Percentiles rank a stretch among this genome's conserved stretches.
Conservation (phyloP, 257 asterid species). For the Solanum arcanum region DNA sequence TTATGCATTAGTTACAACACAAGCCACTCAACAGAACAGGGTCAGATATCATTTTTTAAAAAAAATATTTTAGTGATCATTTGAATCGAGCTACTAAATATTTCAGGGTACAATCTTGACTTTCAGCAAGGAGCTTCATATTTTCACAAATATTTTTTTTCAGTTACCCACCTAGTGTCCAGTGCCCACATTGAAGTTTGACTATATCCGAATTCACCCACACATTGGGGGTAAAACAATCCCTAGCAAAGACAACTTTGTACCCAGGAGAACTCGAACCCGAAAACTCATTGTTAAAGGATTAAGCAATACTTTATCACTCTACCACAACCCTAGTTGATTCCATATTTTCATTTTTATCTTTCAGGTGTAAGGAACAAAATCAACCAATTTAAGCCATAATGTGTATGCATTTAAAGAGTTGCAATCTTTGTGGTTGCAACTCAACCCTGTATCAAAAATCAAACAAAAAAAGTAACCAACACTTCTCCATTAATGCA, state of each 20-base stretch:
- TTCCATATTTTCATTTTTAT: not conserved
- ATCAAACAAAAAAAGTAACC: not conserved
- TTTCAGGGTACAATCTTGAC: not conserved
- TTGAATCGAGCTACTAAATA: not conserved
- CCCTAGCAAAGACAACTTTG: not conserved
- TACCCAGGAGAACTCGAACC: not conserved
- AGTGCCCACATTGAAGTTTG: not conserved
- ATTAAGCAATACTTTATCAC: not conserved
- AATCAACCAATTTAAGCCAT: not conserved
- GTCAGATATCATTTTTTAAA: not conserved
- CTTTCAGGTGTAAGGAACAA: not conserved
- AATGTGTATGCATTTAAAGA: not conserved
- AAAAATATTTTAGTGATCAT: not conserved
- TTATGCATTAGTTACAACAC: constrained; percentile 2
- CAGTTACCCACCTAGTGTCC: not conserved
- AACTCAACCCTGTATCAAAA: not conserved
- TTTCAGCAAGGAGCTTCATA: not conserved
- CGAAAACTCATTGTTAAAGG: not conserved
- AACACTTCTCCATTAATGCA: not conserved
- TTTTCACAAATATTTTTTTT: not conserved
- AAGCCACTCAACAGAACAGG: not conserved
- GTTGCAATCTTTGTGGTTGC: not conserved
- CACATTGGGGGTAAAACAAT: not conserved
- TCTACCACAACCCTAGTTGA: not conserved
- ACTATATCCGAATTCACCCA: not conserved